Base-by-base conservation (phyloP, 768 basidiomycete species). In the Tricholoma hemisulphureum region DNA sequence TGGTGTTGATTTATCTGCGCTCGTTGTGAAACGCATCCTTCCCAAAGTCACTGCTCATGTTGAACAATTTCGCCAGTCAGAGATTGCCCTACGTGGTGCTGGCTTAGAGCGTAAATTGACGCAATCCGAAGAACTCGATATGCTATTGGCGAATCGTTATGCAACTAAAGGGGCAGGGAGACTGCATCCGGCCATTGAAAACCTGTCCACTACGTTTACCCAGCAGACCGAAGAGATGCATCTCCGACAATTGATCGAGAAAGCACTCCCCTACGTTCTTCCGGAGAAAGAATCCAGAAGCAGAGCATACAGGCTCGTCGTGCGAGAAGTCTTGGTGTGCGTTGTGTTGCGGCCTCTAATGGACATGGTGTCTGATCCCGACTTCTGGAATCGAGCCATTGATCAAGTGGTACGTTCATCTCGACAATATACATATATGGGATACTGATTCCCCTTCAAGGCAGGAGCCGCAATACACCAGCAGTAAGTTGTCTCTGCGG, bases 351-450 rank as follows among this genome's bases (percentile, higher is more conserved):
- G 90, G 66, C 95, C 96, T 11, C 71, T 96, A 54, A 86, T 96
- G 79, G 93, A 98, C 50, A 92, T 96, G 88, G 68, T 98, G 32
- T 81, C 90, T 26, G 97, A 99, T 70, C 93, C 95, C 4, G 97
- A 99, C 71, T 97, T 97, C 62, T 98, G 95, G 95, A 99, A 99
- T 74, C 80, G 85, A 57, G 83, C 85, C 34, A 91, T 98, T 51
- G 95, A 98, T 71, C 88, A 95, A 74, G 84, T 92, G 75, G 95
- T 94, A 69, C 73, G 92, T 77, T 9, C 23, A 9, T 41, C 18
- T 61, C 63, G 46, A 14, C 28, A 21, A 16, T 28, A 8, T 39
- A 21, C 2, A 18, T 24, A 16, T 39, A 26, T 13, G 28, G n/a
- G 6, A 39, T 31, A 6, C 50, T 55, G 23, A 39, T 23, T 43